Evolutionary conservation across 2,329 filamentous ascomycete species (phyloP).

Genomic region (Colletotrichum sp.): DNA sequence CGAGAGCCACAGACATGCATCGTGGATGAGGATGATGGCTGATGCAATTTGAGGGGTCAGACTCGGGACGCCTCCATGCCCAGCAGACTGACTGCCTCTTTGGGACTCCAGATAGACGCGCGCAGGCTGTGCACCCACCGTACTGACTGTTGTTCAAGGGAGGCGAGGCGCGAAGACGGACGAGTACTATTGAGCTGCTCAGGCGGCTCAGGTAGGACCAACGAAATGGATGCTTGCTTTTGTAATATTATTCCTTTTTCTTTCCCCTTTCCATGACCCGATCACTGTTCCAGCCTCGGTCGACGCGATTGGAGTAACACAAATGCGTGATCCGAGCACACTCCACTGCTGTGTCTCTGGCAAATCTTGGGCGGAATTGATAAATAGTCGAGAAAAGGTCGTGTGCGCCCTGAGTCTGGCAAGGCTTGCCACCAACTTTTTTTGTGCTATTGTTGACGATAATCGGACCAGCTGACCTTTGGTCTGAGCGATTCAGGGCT

Average conservation of each 20-base stretch:
- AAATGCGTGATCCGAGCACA: background rate
- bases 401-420: background rate
- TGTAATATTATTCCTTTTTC: background rate
- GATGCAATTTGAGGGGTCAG: background rate
- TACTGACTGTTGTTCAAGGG: background rate
- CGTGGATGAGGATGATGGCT: background rate
- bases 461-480: background rate
- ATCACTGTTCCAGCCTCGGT: background rate
- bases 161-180: background rate
- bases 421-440: background rate
- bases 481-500: background rate
- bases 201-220: background rate
- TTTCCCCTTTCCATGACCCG: background rate
- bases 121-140: background rate
- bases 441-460: background rate
- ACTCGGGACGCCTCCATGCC: background rate
- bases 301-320: background rate
- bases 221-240: background rate
- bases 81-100: background rate
- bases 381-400: background rate
- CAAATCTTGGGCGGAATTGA: background rate
- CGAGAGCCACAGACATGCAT: background rate
- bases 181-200: background rate
- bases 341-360: background rate
- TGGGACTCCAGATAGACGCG: background rate